phyloP scores from a whole-genome alignment of 2,329 filamentous ascomycete genomes.

The Colletotrichum sublineola region DNA sequence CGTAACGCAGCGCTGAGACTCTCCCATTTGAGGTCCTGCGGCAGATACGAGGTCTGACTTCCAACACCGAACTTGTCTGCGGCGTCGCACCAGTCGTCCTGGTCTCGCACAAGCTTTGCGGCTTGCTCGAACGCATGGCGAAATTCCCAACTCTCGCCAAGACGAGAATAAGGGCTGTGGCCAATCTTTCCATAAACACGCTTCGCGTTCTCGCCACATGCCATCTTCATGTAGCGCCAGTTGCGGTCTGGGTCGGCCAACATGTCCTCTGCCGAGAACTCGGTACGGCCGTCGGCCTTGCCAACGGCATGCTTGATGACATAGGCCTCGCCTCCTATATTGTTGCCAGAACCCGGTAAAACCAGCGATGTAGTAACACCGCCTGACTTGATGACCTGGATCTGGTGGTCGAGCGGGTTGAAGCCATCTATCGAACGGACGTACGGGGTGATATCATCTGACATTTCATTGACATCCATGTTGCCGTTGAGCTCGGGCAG shows the following conservation, averaged over 20 bases:
- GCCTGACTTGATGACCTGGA: conserved; percentile 78
- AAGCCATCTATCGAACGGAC: conserved; percentile 76
- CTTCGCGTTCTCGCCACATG: conserved; percentile 79
- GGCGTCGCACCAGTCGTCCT: conserved; percentile 77
- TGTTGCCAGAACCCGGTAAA: conserved; percentile 78
- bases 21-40: conserved; percentile 74
- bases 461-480: conserved; percentile 74
- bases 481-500: conserved; percentile 68
- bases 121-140: conserved; percentile 77
- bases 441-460: conserved; percentile 74
- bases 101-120: conserved; percentile 65
- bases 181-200: conserved; percentile 69
- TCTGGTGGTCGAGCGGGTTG: conserved; percentile 73
- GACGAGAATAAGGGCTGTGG: conserved; percentile 69
- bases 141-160: conserved; percentile 79
- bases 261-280: conserved; percentile 74
- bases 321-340: conserved; percentile 79
- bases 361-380: conserved; percentile 79
- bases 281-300: conserved; percentile 68
- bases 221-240: conserved; percentile 83
- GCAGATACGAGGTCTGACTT: conserved; percentile 69
- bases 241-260: conserved; percentile 74
- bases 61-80: conserved; percentile 65
- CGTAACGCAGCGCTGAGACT: conserved; percentile 72
- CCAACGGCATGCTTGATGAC: conserved; percentile 78